Conservation (phyloP, 352 stramenopile genomes). For the Pythium dissimile region DNA sequence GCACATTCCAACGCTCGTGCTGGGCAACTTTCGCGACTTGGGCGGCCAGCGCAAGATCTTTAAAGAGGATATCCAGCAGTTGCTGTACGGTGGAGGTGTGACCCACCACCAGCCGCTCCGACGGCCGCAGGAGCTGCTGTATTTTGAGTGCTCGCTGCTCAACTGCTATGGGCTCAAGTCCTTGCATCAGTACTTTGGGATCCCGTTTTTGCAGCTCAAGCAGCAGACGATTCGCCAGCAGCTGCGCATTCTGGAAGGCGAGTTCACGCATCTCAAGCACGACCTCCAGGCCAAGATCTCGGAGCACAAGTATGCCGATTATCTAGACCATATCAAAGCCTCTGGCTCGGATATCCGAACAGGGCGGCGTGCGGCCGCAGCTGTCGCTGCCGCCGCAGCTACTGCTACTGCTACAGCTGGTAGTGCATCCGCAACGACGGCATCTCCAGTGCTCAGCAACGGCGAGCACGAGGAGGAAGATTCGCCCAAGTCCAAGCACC, state of each 20-base stretch:
- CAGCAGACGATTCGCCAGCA: constrained; percentile 74
- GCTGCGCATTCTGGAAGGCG: constrained; percentile 60
- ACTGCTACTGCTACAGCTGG: constrained; percentile 1
- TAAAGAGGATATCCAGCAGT: constrained; percentile 77
- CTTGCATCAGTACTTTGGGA: constrained; percentile 82
- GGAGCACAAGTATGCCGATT: constrained; percentile 71
- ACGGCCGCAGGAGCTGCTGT: constrained; percentile 60
- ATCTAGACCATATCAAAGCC: constrained; percentile 63
- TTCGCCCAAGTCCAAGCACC: background rate
- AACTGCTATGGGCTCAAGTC: constrained; percentile 85
- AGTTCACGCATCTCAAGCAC: constrained; percentile 71
- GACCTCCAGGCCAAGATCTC: constrained; percentile 68
- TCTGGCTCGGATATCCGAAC: constrained; percentile 76
- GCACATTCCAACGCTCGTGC: constrained; percentile 75
- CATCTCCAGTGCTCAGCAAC: constrained; percentile 13
- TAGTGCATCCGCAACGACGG: background rate
- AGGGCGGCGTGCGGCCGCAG: constrained; percentile 23
- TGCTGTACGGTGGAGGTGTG: constrained; percentile 52
- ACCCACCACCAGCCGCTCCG: constrained; percentile 34
- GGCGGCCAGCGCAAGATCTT: constrained; percentile 76
- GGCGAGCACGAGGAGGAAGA: constrained; percentile 3
- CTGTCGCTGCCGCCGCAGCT: too few species aligned
- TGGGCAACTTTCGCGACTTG: constrained; percentile 80
- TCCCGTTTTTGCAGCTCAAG: constrained; percentile 84
- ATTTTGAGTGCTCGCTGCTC: constrained; percentile 81